phyloP scores from a whole-genome alignment of 2,329 filamentous ascomycete species.

The Aspergillus awamori region DNA sequence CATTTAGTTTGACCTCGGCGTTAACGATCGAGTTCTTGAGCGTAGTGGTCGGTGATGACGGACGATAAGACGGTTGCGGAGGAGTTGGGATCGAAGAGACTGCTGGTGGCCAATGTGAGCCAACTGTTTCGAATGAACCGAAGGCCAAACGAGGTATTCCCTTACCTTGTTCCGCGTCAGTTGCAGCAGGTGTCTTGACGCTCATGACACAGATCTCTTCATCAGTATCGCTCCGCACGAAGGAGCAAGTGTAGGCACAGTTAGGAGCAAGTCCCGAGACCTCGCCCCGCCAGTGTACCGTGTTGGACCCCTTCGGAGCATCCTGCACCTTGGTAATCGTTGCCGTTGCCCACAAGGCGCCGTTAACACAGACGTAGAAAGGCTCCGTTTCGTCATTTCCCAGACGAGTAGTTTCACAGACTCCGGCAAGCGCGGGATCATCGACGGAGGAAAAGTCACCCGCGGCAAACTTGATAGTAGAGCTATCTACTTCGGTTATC shows the following conservation, averaged over 20 bases:
- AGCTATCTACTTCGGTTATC: slow-evolving; percentile 51
- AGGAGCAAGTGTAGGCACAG: slow-evolving; percentile 66
- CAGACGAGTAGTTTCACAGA: slow-evolving; percentile 32
- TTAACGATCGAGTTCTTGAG: slow-evolving; percentile 66
- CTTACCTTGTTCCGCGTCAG: slow-evolving; percentile 61
- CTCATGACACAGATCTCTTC: slow-evolving; percentile 62
- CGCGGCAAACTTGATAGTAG: slow-evolving; percentile 51
- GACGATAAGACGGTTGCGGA: slow-evolving; percentile 61
- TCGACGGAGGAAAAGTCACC: slow-evolving; percentile 42
- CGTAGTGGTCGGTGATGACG: slow-evolving; percentile 66
- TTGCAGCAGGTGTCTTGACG: slow-evolving; percentile 64
- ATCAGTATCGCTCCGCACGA: slow-evolving; percentile 59
- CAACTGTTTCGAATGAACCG: not conserved
- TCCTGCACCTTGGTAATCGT: slow-evolving; percentile 54
- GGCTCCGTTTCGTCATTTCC: slow-evolving; percentile 52
- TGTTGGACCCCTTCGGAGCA: slow-evolving; percentile 47
- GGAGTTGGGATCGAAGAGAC: slow-evolving; percentile 50
- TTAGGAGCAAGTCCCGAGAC: slow-evolving; percentile 67
- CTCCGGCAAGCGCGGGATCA: slow-evolving; percentile 34
- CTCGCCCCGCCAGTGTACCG: slow-evolving; percentile 60
- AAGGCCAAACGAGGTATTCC: not conserved
- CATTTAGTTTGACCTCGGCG: slow-evolving; percentile 62
- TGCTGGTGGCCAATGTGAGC: slow-evolving; percentile 20
- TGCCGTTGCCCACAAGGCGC: slow-evolving; percentile 66
- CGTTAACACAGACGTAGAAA: slow-evolving; percentile 67